A percentile compares a stretch with the other conserved stretches of the same genome.
Conservation (phyloP, 331 rosid species). For the Quercus tomentella region DNA sequence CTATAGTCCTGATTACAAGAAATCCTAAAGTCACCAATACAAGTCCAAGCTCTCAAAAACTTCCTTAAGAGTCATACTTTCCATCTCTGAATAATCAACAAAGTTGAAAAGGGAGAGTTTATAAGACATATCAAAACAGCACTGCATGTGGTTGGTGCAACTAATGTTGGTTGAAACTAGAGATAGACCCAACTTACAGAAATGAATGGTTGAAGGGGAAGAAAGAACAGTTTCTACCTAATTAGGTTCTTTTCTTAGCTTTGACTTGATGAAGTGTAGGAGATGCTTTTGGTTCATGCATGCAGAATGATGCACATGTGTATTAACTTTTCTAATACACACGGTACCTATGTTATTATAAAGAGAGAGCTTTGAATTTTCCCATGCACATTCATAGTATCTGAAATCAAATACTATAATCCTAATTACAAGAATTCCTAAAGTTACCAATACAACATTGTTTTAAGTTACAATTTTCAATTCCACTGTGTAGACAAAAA, state of each 20-base stretch:
- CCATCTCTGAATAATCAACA: conserved; percentile 74
- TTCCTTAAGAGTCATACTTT: conserved; percentile 73
- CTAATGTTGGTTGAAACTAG: conserved; percentile 1
- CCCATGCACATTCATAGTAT: too few species aligned
- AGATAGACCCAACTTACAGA: not conserved
- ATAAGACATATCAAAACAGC: not conserved
- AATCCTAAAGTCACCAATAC: not conserved
- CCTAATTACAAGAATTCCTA: too few species aligned
- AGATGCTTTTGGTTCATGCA: conserved; percentile 95
- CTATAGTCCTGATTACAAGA: too few species aligned
- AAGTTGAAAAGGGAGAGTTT: not conserved
- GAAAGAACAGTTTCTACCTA: conserved; percentile 35
- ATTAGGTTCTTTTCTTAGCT: conserved; percentile 69
- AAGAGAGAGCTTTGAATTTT: too few species aligned
- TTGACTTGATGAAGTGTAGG: too few species aligned
- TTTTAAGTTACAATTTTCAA: too few species aligned
- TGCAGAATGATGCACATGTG: conserved; percentile 84
- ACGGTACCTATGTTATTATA: too few species aligned
- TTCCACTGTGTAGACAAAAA: too few species aligned
- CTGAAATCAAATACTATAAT: too few species aligned
- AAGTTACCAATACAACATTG: too few species aligned
- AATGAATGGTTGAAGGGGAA: not conserved
- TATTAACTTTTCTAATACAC: conserved; percentile 66
- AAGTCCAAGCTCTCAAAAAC: conserved; percentile 87
- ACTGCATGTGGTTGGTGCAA: not conserved